Conservation (phyloP, 169 alveolate species). For the Babesia bovis region DNA sequence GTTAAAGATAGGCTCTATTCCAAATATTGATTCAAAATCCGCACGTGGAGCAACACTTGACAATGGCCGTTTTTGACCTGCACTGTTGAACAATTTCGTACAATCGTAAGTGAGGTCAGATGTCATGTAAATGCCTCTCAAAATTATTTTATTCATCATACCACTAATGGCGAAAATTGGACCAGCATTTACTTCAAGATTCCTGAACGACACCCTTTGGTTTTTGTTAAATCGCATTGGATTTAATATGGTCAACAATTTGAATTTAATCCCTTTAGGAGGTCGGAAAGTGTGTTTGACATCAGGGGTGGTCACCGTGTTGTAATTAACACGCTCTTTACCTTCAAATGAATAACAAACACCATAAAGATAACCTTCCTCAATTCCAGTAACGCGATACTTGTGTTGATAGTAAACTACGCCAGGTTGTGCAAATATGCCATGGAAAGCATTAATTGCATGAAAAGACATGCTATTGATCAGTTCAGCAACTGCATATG, state of each 20-base stretch:
- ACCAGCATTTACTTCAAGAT: not conserved
- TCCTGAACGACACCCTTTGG: conserved; percentile 5
- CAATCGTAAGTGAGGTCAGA: conserved; percentile 35
- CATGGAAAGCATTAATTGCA: not conserved
- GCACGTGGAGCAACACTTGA: not conserved
- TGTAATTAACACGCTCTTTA: not conserved
- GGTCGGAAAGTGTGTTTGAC: not conserved
- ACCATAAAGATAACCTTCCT: conserved; percentile 26
- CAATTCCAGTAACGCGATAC: conserved; percentile 6
- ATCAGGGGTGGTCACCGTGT: not conserved
- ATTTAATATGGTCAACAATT: conserved; percentile 27
- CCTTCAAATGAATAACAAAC: conserved; percentile 27
- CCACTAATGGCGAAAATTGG: conserved; percentile 14
- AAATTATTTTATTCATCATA: not conserved
- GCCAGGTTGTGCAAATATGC: not conserved
- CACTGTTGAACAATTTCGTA: not conserved
- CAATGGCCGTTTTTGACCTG: not conserved
- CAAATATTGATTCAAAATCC: not conserved
- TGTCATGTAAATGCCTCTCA: conserved; percentile 30
- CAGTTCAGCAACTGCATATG: not conserved
- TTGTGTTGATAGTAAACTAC: not conserved
- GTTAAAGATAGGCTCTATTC: not conserved
- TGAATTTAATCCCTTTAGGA: not conserved
- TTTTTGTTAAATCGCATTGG: conserved; percentile 9
- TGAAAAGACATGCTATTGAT: not conserved